Base-by-base conservation (phyloP, 2,329 filamentous ascomycete genomes). In the Ceratocystis eucalypticola region DNA sequence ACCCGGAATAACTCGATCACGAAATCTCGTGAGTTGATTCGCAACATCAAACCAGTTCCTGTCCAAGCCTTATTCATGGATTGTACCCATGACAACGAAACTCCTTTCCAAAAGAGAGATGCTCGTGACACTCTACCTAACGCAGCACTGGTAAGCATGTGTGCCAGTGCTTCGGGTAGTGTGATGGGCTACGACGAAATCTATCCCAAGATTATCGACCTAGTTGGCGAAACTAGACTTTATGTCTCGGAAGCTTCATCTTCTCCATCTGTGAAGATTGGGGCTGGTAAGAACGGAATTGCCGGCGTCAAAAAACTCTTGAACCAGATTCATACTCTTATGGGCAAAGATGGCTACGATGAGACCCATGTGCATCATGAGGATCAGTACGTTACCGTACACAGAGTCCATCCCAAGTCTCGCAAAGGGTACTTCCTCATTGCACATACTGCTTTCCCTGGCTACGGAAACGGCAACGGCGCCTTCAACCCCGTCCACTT, bases 181-280 rank as follows among this genome's bases (percentile, higher is more conserved):
- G 94, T 97, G 61, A 96, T 97, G 86, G 94, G 94, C 1, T 97
- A 96, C 72, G 94, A 99, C 73, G 94, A 99, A 75, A 86, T 97
- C 68, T 99, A 97, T 71, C 94, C 94, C 0, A 87, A 88, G 71
- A 81, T 96, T 66, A 85, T 99, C n/a, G 91, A 99, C 71, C 82
- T 99, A 17, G 94, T 99, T 17, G 85, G 90, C 65, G 94, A 99
- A 75, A 95, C 84, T 28, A 83, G 94, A 44, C 78, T 88, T 1
- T 99, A 99, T 75, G 84, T 84, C 0, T 94, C 91, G 0, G 80
- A 84, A 66, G 92, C 86, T 48, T 95, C 91, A 1, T 80, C 79
- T 7, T 73, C 74, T 2, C 74, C 74, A 7, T 79, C 81, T 1
- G 79, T 91, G 70, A 83, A 87, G 69, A 77, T 85, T 53, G 85